Conservation (phyloP, 1,139 yeast genomes). For the Nakaseomyces nivariensis region DNA sequence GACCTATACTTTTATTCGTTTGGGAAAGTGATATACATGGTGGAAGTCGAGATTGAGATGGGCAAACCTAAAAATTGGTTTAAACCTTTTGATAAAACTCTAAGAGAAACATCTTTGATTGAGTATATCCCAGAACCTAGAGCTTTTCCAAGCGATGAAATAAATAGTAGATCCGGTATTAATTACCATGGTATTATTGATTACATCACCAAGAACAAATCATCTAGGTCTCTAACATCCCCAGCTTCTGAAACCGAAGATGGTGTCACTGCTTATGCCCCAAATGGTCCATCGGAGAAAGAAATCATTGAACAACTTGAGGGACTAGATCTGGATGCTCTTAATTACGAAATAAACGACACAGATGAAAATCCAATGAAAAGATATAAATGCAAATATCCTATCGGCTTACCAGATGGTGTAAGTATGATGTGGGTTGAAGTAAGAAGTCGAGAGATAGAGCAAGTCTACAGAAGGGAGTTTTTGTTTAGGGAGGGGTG, state of each 20-base stretch:
- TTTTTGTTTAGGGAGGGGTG: conserved; percentile 18
- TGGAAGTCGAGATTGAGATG: conserved; percentile 21
- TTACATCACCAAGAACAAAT: background rate
- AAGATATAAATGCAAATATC: conserved; percentile 14
- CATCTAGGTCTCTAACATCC: background rate
- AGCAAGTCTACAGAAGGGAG: conserved; percentile 18
- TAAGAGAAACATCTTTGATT: conserved; percentile 15
- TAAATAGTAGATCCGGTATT: background rate
- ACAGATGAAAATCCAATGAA: conserved; percentile 4
- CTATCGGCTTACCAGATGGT: conserved; percentile 15
- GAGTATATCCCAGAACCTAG: conserved; percentile 22
- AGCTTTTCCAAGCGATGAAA: conserved; percentile 8
- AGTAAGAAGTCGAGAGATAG: conserved; percentile 17
- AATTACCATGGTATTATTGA: conserved; percentile 2
- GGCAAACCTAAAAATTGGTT: conserved; percentile 23
- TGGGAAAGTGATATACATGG: conserved; percentile 23
- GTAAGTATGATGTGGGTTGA: conserved; percentile 21
- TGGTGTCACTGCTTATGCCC: background rate
- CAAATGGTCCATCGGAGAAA: background rate
- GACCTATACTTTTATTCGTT: conserved; percentile 23
- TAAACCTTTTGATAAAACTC: conserved; percentile 18
- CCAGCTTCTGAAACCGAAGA: conserved; percentile 2
- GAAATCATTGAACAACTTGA: background rate
- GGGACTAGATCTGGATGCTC: background rate
- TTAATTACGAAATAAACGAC: background rate